Conservation (phyloP, 768 basidiomycete species). For the Pulveroboletus sp. region DNA sequence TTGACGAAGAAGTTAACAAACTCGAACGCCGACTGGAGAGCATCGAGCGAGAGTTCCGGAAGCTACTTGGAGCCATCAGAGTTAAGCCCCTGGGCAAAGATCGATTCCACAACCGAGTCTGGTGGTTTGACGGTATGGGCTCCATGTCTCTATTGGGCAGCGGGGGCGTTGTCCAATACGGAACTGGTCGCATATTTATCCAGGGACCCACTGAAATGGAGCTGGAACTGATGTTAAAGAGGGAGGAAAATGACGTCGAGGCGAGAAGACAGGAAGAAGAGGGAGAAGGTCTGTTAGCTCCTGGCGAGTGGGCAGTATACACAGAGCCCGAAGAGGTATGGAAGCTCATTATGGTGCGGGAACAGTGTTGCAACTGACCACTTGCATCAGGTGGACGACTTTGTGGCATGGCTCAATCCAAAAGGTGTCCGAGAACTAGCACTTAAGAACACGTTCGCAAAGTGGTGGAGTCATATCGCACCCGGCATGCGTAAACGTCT, state of each 20-base stretch:
- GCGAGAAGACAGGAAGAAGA: slow-evolving; percentile 73
- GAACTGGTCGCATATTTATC: slow-evolving; percentile 86
- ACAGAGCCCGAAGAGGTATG: slow-evolving; percentile 82
- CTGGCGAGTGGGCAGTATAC: slow-evolving; percentile 91
- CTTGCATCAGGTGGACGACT: slow-evolving; percentile 66
- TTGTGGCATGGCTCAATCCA: slow-evolving; percentile 85
- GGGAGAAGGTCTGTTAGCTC: slow-evolving; percentile 68
- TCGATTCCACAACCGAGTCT: slow-evolving; percentile 91
- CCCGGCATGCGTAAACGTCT: slow-evolving; percentile 76
- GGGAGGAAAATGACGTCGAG: slow-evolving; percentile 52
- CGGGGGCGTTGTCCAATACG: slow-evolving; percentile 78
- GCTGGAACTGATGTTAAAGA: slow-evolving; percentile 60
- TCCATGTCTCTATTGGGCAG: slow-evolving; percentile 74
- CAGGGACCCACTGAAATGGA: slow-evolving; percentile 91
- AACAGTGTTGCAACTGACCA: slow-evolving; percentile 8
- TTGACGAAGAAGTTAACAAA: slow-evolving; percentile 87
- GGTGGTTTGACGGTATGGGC: slow-evolving; percentile 99
- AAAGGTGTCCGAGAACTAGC: slow-evolving; percentile 89
- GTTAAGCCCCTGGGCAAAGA: slow-evolving; percentile 89
- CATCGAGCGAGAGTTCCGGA: slow-evolving; percentile 93
- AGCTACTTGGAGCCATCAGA: slow-evolving; percentile 79
- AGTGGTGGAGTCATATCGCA: slow-evolving; percentile 82
- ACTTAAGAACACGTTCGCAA: slow-evolving; percentile 70
- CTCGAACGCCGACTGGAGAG: slow-evolving; percentile 77
- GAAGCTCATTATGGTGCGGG: not conserved